phyloP scores from a whole-genome alignment of 345 rosid genomes.

The Moricandia arvensis region DNA sequence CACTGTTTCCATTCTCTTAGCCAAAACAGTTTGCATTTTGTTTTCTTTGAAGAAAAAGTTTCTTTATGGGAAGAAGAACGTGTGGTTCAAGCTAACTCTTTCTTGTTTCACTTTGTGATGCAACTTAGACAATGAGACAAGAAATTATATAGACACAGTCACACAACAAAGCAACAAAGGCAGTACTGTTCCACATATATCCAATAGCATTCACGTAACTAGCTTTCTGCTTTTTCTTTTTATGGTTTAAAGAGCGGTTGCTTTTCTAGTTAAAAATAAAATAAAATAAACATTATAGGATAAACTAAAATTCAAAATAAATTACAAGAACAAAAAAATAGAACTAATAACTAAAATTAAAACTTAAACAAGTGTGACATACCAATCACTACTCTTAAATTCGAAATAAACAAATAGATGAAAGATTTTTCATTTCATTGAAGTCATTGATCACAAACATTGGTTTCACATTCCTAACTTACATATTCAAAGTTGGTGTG shows the following conservation, averaged over 20 bases:
- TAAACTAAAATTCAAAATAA: slow-evolving; percentile 3
- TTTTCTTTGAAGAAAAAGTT: background rate
- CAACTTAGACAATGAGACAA: slow-evolving; percentile 30
- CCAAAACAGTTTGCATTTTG: background rate
- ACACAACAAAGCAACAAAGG: slow-evolving; percentile 32
- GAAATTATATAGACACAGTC: slow-evolving; percentile 32
- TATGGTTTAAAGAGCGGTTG: slow-evolving; percentile 24
- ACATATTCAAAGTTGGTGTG: slow-evolving; percentile 24
- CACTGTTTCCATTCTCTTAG: slow-evolving; percentile 26
- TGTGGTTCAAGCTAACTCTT: slow-evolving; percentile 34
- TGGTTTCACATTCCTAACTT: slow-evolving; percentile 20
- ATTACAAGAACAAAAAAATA: background rate
- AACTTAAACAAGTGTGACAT: slow-evolving; percentile 18
- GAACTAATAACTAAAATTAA: background rate
- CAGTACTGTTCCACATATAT: slow-evolving; percentile 27
- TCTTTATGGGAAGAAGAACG: slow-evolving; percentile 22
- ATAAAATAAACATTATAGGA: background rate
- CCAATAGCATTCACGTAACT: slow-evolving; percentile 25
- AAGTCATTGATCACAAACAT: background rate
- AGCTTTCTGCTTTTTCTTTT: slow-evolving; percentile 29
- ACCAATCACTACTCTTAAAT: slow-evolving; percentile 1
- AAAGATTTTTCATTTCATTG: background rate
- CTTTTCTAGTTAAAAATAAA: background rate
- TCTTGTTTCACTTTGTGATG: slow-evolving; percentile 38
- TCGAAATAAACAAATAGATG: too few relatives aligned